phyloP scores from a whole-genome alignment of 108 stramenopile species.

The Stephanodiscus triporus region DNA sequence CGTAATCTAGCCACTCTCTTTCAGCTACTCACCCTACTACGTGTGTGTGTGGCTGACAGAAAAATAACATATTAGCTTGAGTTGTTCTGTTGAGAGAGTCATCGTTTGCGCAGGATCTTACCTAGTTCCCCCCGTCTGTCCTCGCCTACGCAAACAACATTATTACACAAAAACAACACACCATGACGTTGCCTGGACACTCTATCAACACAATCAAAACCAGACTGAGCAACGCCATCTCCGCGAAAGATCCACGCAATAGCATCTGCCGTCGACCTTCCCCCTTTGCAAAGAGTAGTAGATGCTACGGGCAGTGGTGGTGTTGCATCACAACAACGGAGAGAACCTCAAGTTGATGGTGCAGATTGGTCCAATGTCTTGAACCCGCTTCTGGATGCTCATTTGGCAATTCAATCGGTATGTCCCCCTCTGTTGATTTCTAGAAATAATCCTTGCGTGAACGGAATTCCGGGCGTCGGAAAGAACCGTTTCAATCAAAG shows the following conservation, averaged over 20 bases:
- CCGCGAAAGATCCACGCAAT: slow-evolving; percentile 49
- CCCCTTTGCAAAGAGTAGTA: slow-evolving; percentile 24
- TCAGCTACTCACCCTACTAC: too few relatives aligned
- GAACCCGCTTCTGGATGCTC: slow-evolving; percentile 61
- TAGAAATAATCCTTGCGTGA: slow-evolving; percentile 20
- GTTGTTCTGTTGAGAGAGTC: too few relatives aligned
- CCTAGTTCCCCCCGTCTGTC: background rate
- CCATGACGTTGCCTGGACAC: slow-evolving; percentile 36
- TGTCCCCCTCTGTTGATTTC: slow-evolving; percentile 18
- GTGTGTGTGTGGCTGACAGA: too few relatives aligned
- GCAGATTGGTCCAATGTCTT: slow-evolving; percentile 67
- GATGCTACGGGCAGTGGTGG: background rate
- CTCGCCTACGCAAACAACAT: too few relatives aligned
- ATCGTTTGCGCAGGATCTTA: too few relatives aligned
- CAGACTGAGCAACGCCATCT: slow-evolving; percentile 40
- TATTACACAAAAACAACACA: background rate
- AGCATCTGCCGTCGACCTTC: slow-evolving; percentile 45
- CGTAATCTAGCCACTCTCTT: too few relatives aligned
- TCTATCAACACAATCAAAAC: slow-evolving; percentile 38
- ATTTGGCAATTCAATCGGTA: slow-evolving; percentile 64
- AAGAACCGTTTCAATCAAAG: slow-evolving; percentile 45
- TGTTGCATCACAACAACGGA: background rate
- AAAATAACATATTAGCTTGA: too few relatives aligned
- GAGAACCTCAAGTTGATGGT: slow-evolving; percentile 59
- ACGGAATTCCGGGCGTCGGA: slow-evolving; percentile 1